These are phyloP conservation scores for Termitomyces sp. DNA, from an alignment of 768 basidiomycete species.

Conservation along the genomic window DNA sequence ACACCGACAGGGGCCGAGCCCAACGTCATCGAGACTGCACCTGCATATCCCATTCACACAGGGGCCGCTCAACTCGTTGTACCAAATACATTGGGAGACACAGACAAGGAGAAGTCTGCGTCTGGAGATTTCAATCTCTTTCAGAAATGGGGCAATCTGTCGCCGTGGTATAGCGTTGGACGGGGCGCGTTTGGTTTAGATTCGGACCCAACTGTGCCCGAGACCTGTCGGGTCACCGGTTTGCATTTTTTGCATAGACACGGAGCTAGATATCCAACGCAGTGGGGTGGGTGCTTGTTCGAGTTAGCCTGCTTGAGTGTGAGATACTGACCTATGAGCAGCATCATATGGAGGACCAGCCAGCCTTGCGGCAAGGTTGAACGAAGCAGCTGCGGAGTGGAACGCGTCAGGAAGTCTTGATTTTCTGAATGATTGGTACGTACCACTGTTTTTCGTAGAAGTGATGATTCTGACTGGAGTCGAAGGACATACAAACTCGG, in stretches of 20 bases:
- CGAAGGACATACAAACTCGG: conserved; percentile 87
- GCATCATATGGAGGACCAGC: conserved; percentile 63
- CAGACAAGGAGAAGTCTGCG: conserved; percentile 13
- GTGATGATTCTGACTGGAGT: background rate
- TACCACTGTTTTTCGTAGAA: conserved; percentile 10
- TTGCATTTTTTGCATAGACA: conserved; percentile 81
- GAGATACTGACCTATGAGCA: conserved; percentile 21
- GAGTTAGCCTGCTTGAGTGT: background rate
- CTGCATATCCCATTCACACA: conserved; percentile 74
- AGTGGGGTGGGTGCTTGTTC: conserved; percentile 46
- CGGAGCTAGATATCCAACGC: conserved; percentile 72
- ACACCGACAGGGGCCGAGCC: conserved; percentile 82
- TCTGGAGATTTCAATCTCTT: conserved; percentile 57
- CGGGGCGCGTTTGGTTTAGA: conserved; percentile 68
- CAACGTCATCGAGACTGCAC: conserved; percentile 68
- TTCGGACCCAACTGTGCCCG: conserved; percentile 66
- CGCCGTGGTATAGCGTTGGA: conserved; percentile 81
- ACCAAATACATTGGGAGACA: conserved; percentile 35
- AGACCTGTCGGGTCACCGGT: conserved; percentile 67
- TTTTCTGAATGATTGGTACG: conserved; percentile 83
- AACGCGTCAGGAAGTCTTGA: conserved; percentile 59
- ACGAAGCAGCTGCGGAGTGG: conserved; percentile 55
- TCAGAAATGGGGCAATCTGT: conserved; percentile 79
- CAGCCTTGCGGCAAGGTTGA: conserved; percentile 52
- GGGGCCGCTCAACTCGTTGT: conserved; percentile 62